These are phyloP conservation scores for Capsicum rhomboideum DNA, from an alignment of 257 asterid genomes.

Conservation along the genomic window DNA sequence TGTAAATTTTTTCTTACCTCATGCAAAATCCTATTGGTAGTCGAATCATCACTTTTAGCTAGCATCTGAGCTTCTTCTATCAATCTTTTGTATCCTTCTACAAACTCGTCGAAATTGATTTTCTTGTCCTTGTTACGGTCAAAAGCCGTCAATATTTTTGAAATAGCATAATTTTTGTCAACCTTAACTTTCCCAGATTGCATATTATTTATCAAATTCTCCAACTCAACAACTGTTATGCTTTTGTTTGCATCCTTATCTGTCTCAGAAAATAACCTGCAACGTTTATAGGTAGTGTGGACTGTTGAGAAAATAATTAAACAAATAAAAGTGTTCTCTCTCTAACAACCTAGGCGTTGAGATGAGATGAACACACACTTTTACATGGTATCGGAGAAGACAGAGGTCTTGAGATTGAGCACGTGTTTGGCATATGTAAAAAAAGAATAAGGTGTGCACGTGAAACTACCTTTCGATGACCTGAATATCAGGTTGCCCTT, in stretches of 20 bases:
- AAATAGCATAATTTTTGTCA: constrained; percentile 30
- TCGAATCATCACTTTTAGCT: constrained; percentile 13
- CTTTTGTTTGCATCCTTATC: constrained; percentile 28
- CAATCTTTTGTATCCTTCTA: constrained; percentile 28
- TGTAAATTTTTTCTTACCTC: constrained; percentile 11
- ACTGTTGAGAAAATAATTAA: not conserved
- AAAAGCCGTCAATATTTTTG: constrained; percentile 19
- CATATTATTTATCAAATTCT: constrained; percentile 22
- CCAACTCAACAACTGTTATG: constrained; percentile 22
- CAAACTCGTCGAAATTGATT: constrained; percentile 24
- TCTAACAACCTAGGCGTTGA: not conserved
- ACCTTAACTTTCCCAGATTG: constrained; percentile 26
- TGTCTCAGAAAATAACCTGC: constrained; percentile 23
- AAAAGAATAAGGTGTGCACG: too few relatives aligned
- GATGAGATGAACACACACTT: not conserved
- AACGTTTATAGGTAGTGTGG: not conserved
- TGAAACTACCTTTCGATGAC: constrained; percentile 27
- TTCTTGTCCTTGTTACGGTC: constrained; percentile 20
- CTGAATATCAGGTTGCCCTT: constrained; percentile 29
- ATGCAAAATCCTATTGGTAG: not conserved
- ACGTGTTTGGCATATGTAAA: too few relatives aligned
- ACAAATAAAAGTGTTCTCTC: too few relatives aligned
- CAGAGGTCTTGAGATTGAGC: not conserved
- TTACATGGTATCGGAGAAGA: not conserved
- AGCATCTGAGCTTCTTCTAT: constrained; percentile 21